These are phyloP conservation scores for Chlorella ohadii DNA, from an alignment of 139 green algal species.

Conservation along the genomic window DNA sequence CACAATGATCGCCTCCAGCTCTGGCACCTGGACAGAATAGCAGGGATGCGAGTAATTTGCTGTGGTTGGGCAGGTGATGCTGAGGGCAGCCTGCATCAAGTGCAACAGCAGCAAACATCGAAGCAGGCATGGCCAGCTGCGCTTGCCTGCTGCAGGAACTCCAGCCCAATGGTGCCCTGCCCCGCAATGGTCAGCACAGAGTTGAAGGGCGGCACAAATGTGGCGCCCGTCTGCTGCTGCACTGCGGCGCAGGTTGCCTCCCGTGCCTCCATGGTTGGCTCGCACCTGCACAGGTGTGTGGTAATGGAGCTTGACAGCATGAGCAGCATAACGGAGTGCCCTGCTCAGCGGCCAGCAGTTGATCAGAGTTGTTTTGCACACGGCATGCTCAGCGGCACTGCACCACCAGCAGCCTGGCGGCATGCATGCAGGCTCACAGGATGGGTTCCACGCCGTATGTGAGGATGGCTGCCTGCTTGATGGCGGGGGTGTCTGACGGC, in stretches of 20 bases:
- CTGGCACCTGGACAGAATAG: slow-evolving; percentile 37
- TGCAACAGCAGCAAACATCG: too few relatives aligned
- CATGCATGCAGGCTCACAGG: slow-evolving; percentile 29
- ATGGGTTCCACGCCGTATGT: slow-evolving; percentile 66
- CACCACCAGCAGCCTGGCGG: too few relatives aligned
- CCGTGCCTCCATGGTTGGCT: slow-evolving; percentile 69
- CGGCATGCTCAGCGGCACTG: too few relatives aligned
- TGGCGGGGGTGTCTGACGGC: slow-evolving; percentile 65
- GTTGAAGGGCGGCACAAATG: slow-evolving; percentile 86
- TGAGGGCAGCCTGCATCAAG: too few relatives aligned
- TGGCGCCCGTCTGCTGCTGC: slow-evolving; percentile 60
- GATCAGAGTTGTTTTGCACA: too few relatives aligned
- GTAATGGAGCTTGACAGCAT: too few relatives aligned
- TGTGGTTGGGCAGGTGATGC: too few relatives aligned
- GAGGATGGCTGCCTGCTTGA: slow-evolving; percentile 73
- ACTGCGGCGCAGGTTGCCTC: slow-evolving; percentile 59
- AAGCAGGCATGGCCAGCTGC: neutral
- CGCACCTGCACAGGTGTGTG: slow-evolving; percentile 29
- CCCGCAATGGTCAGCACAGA: slow-evolving; percentile 70
- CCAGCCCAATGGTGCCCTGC: slow-evolving; percentile 87
- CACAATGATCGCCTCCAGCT: slow-evolving; percentile 82
- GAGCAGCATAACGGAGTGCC: too few relatives aligned
- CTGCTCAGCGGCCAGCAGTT: too few relatives aligned
- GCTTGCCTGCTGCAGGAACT: slow-evolving; percentile 84
- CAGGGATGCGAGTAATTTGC: too few relatives aligned